Conservation (phyloP, 768 basidiomycete genomes). For the Agaricus blazei region DNA sequence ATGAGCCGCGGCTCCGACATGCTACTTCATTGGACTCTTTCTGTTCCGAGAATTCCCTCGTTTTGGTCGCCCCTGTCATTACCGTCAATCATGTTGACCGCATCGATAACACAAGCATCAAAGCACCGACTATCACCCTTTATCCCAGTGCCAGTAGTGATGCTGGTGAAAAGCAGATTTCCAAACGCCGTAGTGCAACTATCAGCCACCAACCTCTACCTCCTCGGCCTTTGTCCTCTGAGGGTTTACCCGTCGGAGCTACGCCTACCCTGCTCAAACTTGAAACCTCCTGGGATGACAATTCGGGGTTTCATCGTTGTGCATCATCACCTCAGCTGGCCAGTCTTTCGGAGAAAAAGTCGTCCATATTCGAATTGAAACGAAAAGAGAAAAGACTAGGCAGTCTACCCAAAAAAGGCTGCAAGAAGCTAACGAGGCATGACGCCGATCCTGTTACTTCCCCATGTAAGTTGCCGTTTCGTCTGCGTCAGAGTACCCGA, state of each 20-base stretch:
- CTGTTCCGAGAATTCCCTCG: background rate
- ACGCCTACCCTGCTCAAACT: constrained; percentile 21
- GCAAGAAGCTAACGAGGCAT: background rate
- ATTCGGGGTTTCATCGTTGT: constrained; percentile 18
- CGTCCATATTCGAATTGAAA: constrained; percentile 1
- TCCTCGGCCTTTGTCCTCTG: constrained; percentile 5
- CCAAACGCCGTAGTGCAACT: constrained; percentile 1
- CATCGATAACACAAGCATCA: constrained; percentile 1
- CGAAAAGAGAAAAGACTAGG: background rate
- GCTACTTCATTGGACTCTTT: constrained; percentile 6
- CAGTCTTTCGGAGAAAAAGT: constrained; percentile 4
- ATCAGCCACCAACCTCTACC: constrained; percentile 8
- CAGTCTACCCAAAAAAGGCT: background rate
- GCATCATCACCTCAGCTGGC: constrained; percentile 24
- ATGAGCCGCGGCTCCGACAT: background rate
- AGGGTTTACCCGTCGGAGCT: constrained; percentile 11
- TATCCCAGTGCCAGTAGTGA: background rate
- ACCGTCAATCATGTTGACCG: constrained; percentile 10
- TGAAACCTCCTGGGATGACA: constrained; percentile 22
- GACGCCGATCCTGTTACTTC: background rate
- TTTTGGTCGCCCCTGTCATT: constrained; percentile 6
- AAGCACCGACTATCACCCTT: constrained; percentile 4
- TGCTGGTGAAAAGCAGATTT: background rate
- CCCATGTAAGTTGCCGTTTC: background rate
- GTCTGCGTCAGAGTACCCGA: background rate